Evolutionary conservation across 2,329 filamentous ascomycete species (phyloP), one percentile per base, ranked within the genome.

Genomic region (Alternaria conjuncta): DNA sequence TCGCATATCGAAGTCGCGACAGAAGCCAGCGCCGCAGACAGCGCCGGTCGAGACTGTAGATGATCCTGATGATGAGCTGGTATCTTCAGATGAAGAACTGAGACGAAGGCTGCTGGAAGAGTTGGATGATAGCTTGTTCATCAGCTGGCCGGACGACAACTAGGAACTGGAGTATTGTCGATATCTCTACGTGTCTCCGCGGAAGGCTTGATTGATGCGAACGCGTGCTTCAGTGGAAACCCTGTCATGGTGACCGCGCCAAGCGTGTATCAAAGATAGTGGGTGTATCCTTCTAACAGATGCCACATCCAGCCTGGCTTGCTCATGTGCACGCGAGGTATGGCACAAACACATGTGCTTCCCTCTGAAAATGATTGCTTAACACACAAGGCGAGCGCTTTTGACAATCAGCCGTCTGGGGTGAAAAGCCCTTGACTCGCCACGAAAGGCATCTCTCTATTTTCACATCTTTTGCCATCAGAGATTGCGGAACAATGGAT

Each of bases 131-230:
- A 21, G 26, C n/a, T 30, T 50, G 12, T 50, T 30, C 44, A 2
- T 49, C 25, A 18, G 8, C 1, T 49, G 23, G 46, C 46, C 25
- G 13, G 23, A 13, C n/a, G 45, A 26, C 8, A 18, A 47, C 15
- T n/a, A 47, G 45, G 25, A 9, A 47, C 13, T 0, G 2, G 0
- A 7, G 8, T 28, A 3, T 6, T 3, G 0, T 2, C 0, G n/a
- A 5, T 1, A 0, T 32, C 30, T 7, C 30, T 7, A 32, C 6
- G 7, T 30, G 12, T 6, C 28, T 30, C 28, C 0, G 28, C 3
- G 12, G 3, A 1, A 30, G 28, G 28, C 6, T 30, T 30, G 28
- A 0, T 30, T 7, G 23, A 23, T 23, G 23, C 23, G 23, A 23
- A n/a, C 26, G 26, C 26, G 26, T 2, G 4, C 10, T 28, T 28